Base-by-base conservation (phyloP, 257 asterid species). In the Penstemon davidsonii region DNA sequence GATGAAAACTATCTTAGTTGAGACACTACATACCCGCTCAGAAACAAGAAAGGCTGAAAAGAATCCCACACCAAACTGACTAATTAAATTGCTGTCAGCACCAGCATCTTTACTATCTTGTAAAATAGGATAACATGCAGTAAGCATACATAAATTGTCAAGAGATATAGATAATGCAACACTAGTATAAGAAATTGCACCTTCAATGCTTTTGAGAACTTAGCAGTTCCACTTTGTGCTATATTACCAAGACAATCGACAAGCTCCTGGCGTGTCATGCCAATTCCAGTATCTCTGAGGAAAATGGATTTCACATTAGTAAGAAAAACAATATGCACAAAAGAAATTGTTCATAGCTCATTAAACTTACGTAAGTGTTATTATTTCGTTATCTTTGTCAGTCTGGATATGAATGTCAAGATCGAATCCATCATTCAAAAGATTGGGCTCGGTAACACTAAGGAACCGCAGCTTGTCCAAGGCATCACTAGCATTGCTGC, bases 221-320 rank as follows among this genome's bases (percentile, higher is more conserved):
- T 94, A 7, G 99, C 97, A 66, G 99, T 94, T 72, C 99, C 99
- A 87, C 99, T 94, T 71, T 94, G 97, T 56, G 99, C 99, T 8
- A 94, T 94, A 37, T 97, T 94, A 60, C 99, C 99, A 76, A 94
- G 97, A 74, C 96, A 87, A 72, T 91, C 99, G 50, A 94, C 87
- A 63, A 94, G 83, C 79, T 94, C 99, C 79, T 87, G 82, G 55
- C 88, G 94, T 8, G 88, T 87, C 99, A 94, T 94, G 75, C 99
- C 99, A 75, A 94, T 91, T 69, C 99, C 99, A 69, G 97, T 52
- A 79, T 94, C 99, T 73, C 99, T 94, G 87, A 45, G 64, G 10
- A 60, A 25, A 63, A 43, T 65, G 79, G 12, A 54, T 60, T 55
- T 56, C 59, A 65, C 40, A 55, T 78, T 11, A 25, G 33, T 46